Evolutionary conservation across 2,329 filamentous ascomycete species (phyloP).

Genomic region (Fusarium temperatum): DNA sequence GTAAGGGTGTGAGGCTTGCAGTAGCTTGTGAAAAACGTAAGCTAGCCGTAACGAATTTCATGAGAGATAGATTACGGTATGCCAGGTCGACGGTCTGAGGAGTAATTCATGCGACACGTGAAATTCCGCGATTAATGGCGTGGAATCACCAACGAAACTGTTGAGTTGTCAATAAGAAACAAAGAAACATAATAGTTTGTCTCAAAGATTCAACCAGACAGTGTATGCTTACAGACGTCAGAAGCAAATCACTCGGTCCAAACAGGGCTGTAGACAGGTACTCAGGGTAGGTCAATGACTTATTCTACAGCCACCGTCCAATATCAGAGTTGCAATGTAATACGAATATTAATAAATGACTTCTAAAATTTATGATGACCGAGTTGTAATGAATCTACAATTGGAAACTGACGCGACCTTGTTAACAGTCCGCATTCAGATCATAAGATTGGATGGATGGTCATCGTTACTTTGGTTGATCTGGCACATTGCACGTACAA

Average conservation of each 20-base stretch:
- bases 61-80: too few species aligned
- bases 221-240: neutral
- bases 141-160: neutral
- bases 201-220: neutral
- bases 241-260: neutral
- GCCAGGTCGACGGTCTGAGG: neutral
- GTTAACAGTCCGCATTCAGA: too few species aligned
- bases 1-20: too few species aligned
- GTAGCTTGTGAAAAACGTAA: too few species aligned
- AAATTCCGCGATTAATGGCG: neutral
- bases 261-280: too few species aligned
- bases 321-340: neutral
- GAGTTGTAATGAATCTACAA: neutral
- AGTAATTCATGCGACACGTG: neutral
- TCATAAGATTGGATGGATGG: accelerated
- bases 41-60: too few species aligned
- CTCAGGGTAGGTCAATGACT: neutral
- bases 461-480: accelerated
- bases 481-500: neutral
- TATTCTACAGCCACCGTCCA: neutral
- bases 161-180: neutral
- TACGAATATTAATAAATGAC: too few species aligned
- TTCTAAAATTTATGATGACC: accelerated
- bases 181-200: neutral
- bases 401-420: accelerated